These are phyloP conservation scores for Zygosaccharomyces bisporus DNA, from an alignment of 805 yeast species.

Conservation along the genomic window DNA sequence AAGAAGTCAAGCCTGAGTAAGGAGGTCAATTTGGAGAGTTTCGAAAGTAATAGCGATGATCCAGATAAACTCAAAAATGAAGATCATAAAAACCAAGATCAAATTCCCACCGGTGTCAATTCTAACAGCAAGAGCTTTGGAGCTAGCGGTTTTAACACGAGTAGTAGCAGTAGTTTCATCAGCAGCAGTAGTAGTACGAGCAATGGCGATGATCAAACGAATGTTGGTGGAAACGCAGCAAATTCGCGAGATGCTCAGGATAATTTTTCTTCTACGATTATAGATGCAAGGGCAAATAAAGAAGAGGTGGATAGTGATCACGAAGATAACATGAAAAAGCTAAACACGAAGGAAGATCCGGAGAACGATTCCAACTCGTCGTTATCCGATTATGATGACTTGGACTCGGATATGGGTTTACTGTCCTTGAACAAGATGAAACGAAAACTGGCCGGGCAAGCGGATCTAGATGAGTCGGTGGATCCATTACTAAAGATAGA, in stretches of 20 bases:
- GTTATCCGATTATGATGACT: conserved; percentile 27
- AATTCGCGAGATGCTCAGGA: neutral
- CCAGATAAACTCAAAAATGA: neutral
- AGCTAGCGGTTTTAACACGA: conserved; percentile 4
- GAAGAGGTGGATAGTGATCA: conserved; percentile 16
- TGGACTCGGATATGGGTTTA: conserved; percentile 29
- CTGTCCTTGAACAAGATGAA: conserved; percentile 29
- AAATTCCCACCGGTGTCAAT: neutral
- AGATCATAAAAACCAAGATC: neutral
- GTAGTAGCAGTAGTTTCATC: conserved; percentile 6
- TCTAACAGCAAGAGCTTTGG: neutral
- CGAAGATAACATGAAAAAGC: conserved; percentile 9
- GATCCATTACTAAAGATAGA: conserved; percentile 30
- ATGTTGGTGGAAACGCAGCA: neutral
- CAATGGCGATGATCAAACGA: conserved; percentile 6
- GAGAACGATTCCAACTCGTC: conserved; percentile 20
- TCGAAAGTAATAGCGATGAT: conserved; percentile 3
- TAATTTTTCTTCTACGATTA: conserved; percentile 7
- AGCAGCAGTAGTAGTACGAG: conserved; percentile 9
- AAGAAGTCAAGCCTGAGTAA: conserved; percentile 28
- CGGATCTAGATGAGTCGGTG: conserved; percentile 28
- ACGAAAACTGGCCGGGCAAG: conserved; percentile 25
- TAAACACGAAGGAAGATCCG: conserved; percentile 8
- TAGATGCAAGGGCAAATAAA: conserved; percentile 15
- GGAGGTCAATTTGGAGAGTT: conserved; percentile 18